Evolutionary conservation across 2,329 filamentous ascomycete genomes (phyloP), one percentile per base, ranked within the genome.

Genomic region (Aspergillus quadrilineatus): DNA sequence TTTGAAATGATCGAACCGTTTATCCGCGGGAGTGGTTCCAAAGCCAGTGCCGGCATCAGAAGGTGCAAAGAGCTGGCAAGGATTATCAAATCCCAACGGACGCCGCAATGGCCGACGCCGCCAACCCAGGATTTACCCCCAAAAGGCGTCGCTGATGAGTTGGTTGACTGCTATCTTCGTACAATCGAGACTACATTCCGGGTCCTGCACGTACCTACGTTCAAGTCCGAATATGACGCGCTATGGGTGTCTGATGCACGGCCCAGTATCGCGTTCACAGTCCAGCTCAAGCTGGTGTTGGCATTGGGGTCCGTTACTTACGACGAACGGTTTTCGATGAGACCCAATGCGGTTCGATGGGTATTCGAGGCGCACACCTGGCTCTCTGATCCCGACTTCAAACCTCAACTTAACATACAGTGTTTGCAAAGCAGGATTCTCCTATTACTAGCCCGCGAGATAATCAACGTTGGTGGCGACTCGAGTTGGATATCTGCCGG

Each of bases 271-370:
- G 72, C 69, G 0, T 85, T 85, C 49, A 48, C 84, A 1, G 73
- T 85, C 12, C 83, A 83, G 45, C 60, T 86, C 2, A 85, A 86
- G 60, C 70, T 87, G 0, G 77, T 86, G 0, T 67, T 87, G 4
- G 82, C 85, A 0, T 78, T 87, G 15, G 85, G 84, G 0, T 77
- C 82, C 0, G 66, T 73, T 0, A 71, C 73, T 0, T 79, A 82
- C 55, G 81, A 86, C 50, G 75, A 80, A 0, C 58, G 69, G 0
- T 85, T 82, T 55, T 80, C 80, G 0, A 61, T 85, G 36, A 77
- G 82, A 1, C 28, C 67, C 0, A 74, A 73, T 0, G 83, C 84
- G 0, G 69, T 79, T 2, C 74, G 69, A 29, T 87, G 84, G 84
- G 70, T 85, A 0, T 81, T 82, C 53, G 82, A 85, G 59, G 83